phyloP scores from a whole-genome alignment of 2,329 filamentous ascomycete species.

The Magnaporthiopsis poae region DNA sequence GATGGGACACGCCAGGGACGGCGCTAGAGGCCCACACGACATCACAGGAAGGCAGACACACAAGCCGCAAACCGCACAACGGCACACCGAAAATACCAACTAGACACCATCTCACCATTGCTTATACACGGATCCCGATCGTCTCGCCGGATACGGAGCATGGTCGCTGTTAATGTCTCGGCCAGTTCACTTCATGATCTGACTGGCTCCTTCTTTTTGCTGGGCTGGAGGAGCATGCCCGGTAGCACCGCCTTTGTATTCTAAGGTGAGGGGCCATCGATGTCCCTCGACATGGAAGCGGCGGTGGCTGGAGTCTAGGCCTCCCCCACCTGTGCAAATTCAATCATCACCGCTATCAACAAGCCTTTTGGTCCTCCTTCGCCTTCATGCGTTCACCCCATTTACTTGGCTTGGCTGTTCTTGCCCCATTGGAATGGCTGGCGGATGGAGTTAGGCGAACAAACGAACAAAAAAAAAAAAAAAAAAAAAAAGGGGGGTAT shows the following conservation, averaged over 20 bases:
- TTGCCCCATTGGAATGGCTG: neutral
- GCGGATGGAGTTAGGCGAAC: neutral
- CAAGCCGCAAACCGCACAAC: too few species aligned
- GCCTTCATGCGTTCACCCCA: neutral
- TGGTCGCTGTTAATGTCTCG: neutral
- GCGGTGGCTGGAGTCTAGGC: neutral
- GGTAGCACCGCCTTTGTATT: neutral
- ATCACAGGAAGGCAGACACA: too few species aligned
- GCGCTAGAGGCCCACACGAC: too few species aligned
- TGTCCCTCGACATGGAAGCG: neutral
- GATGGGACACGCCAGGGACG: too few species aligned
- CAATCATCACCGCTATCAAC: neutral
- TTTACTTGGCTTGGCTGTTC: neutral
- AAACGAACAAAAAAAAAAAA: neutral
- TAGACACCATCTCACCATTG: too few species aligned
- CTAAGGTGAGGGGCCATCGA: neutral
- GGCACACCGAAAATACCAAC: too few species aligned
- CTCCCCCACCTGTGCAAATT: neutral
- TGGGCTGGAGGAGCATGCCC: neutral
- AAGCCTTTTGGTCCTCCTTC: neutral
- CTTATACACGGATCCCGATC: too few species aligned
- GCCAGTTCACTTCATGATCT: neutral
- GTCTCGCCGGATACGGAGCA: neutral
- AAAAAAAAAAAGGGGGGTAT: neutral
- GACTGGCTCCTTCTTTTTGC: neutral